These are phyloP conservation scores for Gaeumannomyces tritici DNA, from an alignment of 2,329 filamentous ascomycete genomes.

Conservation along the genomic window DNA sequence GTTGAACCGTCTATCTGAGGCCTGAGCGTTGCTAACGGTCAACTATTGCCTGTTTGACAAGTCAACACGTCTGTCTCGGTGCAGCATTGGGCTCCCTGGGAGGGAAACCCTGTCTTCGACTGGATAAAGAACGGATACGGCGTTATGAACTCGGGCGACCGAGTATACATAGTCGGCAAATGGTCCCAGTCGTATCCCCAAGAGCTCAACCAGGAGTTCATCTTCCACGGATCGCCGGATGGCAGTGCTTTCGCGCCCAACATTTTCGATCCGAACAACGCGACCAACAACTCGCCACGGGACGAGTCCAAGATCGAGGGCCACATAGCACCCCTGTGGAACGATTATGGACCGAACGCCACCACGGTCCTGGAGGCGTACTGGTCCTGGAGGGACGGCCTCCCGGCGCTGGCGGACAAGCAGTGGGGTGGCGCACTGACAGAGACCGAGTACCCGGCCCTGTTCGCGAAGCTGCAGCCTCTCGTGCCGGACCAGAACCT, in stretches of 20 bases:
- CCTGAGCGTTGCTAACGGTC: constrained; percentile 2
- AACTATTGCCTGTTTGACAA: constrained; percentile 16
- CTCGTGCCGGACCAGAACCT: constrained; percentile 38
- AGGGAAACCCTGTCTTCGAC: constrained; percentile 36
- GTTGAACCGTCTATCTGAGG: background rate
- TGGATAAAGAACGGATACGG: constrained; percentile 34
- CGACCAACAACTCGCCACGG: constrained; percentile 32
- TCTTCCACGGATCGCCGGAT: constrained; percentile 33
- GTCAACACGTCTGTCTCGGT: constrained; percentile 34
- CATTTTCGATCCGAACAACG: constrained; percentile 39
- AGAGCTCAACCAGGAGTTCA: constrained; percentile 32
- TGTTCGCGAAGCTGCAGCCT: constrained; percentile 28
- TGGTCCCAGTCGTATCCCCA: constrained; percentile 31
- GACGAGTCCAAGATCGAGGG: constrained; percentile 32
- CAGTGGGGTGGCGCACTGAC: constrained; percentile 41
- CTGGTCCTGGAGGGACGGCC: constrained; percentile 37
- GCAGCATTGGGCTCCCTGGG: constrained; percentile 47
- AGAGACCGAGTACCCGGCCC: constrained; percentile 23
- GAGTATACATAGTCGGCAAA: constrained; percentile 41
- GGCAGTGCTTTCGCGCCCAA: constrained; percentile 35
- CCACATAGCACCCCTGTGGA: constrained; percentile 41
- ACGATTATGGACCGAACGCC: constrained; percentile 43
- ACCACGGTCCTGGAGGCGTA: constrained; percentile 41
- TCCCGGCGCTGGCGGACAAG: constrained; percentile 41
- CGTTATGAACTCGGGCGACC: constrained; percentile 44